phyloP scores from a whole-genome alignment of 768 basidiomycete genomes.

The Suillus paluster region DNA sequence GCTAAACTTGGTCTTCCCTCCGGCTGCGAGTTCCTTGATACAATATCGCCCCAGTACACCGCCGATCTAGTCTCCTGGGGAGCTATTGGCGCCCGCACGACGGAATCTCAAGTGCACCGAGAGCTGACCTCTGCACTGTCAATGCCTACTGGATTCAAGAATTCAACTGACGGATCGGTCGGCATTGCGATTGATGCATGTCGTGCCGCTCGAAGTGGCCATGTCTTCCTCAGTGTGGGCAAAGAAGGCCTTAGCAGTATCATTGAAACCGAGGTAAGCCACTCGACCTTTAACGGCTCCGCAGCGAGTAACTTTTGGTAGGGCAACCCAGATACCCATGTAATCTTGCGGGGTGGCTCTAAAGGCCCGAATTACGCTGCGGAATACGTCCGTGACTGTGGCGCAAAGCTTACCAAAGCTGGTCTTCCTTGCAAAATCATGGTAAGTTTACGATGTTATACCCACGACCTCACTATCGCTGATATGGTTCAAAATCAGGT shows the following conservation, averaged over 20 bases:
- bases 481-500: slow-evolving; percentile 53
- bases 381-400: slow-evolving; percentile 78
- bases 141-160: slow-evolving; percentile 98
- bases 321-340: slow-evolving; percentile 92
- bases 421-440: slow-evolving; percentile 82
- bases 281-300: background rate
- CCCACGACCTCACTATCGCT: slow-evolving; percentile 1
- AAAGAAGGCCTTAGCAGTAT: slow-evolving; percentile 96
- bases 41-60: slow-evolving; percentile 83
- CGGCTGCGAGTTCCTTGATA: slow-evolving; percentile 95
- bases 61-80: slow-evolving; percentile 96
- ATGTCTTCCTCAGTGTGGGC: slow-evolving; percentile 96
- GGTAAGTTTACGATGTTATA: slow-evolving; percentile 49
- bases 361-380: slow-evolving; percentile 89
- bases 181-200: slow-evolving; percentile 95
- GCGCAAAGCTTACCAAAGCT: slow-evolving; percentile 77
- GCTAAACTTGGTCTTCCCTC: slow-evolving; percentile 90
- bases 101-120: slow-evolving; percentile 92
- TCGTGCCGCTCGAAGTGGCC: slow-evolving; percentile 85
- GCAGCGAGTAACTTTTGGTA: slow-evolving; percentile 28
- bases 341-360: slow-evolving; percentile 91
- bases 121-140: slow-evolving; percentile 87
- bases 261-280: slow-evolving; percentile 85
- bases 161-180: slow-evolving; percentile 93
- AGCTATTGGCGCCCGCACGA: slow-evolving; percentile 92